These are phyloP conservation scores for Aspergillus funiculosus DNA, from an alignment of 495 filamentous ascomycete species.

Conservation along the genomic window DNA sequence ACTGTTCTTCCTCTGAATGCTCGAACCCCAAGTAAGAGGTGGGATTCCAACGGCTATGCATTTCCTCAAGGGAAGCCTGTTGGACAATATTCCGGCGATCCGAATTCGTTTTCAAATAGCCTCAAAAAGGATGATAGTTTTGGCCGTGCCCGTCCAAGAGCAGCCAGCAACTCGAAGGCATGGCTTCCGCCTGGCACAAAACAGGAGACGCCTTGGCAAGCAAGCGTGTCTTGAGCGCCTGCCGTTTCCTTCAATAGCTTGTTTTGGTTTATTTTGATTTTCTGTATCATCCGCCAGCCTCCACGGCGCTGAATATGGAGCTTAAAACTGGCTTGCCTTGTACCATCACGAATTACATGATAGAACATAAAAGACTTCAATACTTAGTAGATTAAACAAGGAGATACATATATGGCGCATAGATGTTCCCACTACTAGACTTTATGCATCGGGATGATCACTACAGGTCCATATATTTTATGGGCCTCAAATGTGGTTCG, in stretches of 20 bases:
- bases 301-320: background rate
- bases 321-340: background rate
- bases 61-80: constrained; percentile 28
- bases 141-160: constrained; percentile 47
- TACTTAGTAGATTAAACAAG: no score
- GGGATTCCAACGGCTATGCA: constrained; percentile 41
- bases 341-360: constrained; percentile 5
- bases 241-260: background rate
- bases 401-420: no score
- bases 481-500: no score
- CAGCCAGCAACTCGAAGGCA: constrained; percentile 48
- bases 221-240: constrained; percentile 37
- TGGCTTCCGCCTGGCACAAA: constrained; percentile 71
- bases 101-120: constrained; percentile 32
- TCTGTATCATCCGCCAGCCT: background rate
- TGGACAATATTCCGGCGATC: constrained; percentile 24
- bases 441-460: no score
- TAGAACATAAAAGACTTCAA: background rate
- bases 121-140: constrained; percentile 59
- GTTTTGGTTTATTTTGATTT: background rate
- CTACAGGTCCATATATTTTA: no score
- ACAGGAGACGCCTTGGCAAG: constrained; percentile 75
- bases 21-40: constrained; percentile 28
- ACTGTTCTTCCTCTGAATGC: constrained; percentile 64
- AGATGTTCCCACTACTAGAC: no score